phyloP scores from a whole-genome alignment of 345 rosid genomes.

The Jatropha curcas region DNA sequence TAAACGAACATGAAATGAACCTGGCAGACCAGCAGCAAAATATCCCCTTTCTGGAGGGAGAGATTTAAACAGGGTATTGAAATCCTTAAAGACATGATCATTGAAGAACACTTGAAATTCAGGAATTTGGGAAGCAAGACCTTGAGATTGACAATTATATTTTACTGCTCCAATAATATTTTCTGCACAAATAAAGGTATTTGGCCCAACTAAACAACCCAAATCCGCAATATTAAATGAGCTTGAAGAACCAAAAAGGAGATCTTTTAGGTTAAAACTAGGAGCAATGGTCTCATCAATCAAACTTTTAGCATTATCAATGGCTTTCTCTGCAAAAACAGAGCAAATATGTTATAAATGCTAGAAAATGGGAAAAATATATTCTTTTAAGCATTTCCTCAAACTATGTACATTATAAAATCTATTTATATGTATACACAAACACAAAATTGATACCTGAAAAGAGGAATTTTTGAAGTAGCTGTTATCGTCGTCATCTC shows the following conservation, averaged over 20 bases:
- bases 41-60: constrained; percentile 21
- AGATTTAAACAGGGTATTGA: constrained; percentile 52
- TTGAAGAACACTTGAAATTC: constrained; percentile 59
- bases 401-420: no score
- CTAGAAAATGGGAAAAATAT: no score
- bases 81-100: constrained; percentile 49
- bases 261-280: constrained; percentile 42
- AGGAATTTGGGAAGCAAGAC: constrained; percentile 13
- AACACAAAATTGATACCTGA: no score
- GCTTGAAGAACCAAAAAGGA: constrained; percentile 30
- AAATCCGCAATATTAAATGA: constrained; percentile 51
- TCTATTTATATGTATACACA: not conserved
- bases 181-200: constrained; percentile 47
- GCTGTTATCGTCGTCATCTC: no score
- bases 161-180: constrained; percentile 33
- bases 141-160: constrained; percentile 27
- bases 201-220: constrained; percentile 77
- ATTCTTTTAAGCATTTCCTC: no score
- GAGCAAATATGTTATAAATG: not conserved
- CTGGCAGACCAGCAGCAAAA: constrained; percentile 7
- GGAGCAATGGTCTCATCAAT: constrained; percentile 41
- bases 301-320: constrained; percentile 33
- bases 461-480: no score
- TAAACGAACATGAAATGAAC: constrained; percentile 12
- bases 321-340: constrained; percentile 39